Evolutionary conservation across 345 rosid genomes (phyloP), one percentile per base, ranked within the genome.

Genomic region (Eucalyptus sp.): DNA sequence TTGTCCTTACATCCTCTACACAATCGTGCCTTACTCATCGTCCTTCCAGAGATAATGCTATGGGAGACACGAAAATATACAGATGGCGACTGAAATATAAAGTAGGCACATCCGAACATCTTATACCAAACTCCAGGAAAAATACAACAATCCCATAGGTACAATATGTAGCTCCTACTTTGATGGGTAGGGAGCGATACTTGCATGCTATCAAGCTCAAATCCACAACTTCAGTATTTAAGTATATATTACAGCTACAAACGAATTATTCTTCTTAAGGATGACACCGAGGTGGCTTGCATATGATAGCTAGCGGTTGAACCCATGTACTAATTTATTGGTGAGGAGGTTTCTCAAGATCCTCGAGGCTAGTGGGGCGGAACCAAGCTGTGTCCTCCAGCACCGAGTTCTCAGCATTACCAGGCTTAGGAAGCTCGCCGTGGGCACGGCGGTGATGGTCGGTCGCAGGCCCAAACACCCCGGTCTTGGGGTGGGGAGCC

Each of bases 401-500:
- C 85, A 91, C 94, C 1, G 96, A 92, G 37, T 18, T 79, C 29
- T 88, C 86, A 7, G 87, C 87, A 64, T 87, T 9, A 7, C 92
- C 84, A 54, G 93, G 7, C 66, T 71, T 79, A 76, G 88, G 8
- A 68, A 48, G 79, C 76, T 87, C 87, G 7, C 88, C 93, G 6
- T 88, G 46, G 50, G 92, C 90, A 66, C 90, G 7, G 92, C 6
- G 50, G 50, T 64, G 91, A 17, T 91, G 91, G 33, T 92, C 95
- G 2, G 94, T 16, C n/a, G 95, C 93, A 7, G 99, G 99, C 33
- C 99, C 98, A 50, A 97, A 97, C 80, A 97, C 97, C 84, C 99
- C 99, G 5, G 99, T 97, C 89, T 92, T 93, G 4, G 99, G 99
- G 89, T 97, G 95, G 9, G 99, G 99, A n/a, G 95, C 96, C 99